Evolutionary conservation across 768 basidiomycete species (phyloP).

Genomic region (Boletus reticuloceps): DNA sequence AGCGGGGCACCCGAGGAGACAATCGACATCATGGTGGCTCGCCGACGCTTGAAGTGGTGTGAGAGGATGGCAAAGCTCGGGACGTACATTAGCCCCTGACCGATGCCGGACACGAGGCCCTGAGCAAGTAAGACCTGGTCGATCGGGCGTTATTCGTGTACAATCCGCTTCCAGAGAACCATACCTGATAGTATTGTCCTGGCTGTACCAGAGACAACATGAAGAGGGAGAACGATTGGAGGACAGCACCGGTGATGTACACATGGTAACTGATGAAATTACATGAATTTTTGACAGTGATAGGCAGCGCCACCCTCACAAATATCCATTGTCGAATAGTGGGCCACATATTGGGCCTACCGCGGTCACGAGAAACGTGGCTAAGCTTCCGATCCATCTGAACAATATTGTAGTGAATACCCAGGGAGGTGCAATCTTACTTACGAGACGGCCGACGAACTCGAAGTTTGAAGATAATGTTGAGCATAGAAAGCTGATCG

Average conservation of each 20-base stretch:
- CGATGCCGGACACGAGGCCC: slow-evolving; percentile 42
- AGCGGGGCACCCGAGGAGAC: slow-evolving; percentile 46
- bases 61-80: slow-evolving; percentile 42
- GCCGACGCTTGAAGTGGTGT: slow-evolving; percentile 42
- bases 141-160: not conserved
- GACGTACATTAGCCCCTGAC: slow-evolving; percentile 43
- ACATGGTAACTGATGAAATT: slow-evolving; percentile 10
- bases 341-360: slow-evolving; percentile 25
- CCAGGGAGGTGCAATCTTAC: not conserved
- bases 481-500: slow-evolving; percentile 22
- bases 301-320: slow-evolving; percentile 12
- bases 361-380: slow-evolving; percentile 13
- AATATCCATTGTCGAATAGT: slow-evolving; percentile 27
- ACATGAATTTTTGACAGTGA: not conserved
- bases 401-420: not conserved
- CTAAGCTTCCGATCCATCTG: slow-evolving; percentile 29
- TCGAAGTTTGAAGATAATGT: slow-evolving; percentile 20
- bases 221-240: slow-evolving; percentile 33
- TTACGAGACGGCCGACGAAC: slow-evolving; percentile 24
- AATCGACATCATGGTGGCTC: slow-evolving; percentile 45
- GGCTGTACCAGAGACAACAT: slow-evolving; percentile 37
- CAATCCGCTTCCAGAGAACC: not conserved
- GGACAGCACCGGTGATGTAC: slow-evolving; percentile 23
- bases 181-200: slow-evolving; percentile 36
- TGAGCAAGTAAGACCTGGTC: slow-evolving; percentile 43